A percentile compares a stretch with the other conserved stretches of the same genome.
Conservation (phyloP, 208 protist genomes). For the Leishmania martiniquensis region DNA sequence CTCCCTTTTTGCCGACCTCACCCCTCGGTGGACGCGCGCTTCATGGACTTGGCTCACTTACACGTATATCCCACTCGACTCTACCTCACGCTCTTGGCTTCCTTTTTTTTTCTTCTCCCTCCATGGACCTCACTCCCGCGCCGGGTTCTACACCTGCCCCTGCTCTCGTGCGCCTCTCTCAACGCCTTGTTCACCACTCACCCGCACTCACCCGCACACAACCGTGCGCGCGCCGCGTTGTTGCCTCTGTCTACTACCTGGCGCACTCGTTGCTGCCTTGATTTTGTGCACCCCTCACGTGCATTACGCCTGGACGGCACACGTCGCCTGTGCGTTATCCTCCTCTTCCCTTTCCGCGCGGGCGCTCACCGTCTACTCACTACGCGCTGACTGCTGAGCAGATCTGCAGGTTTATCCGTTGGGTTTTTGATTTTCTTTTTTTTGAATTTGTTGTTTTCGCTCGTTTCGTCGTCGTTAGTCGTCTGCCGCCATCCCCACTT, state of each 20-base stretch:
- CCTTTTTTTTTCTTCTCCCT: not conserved
- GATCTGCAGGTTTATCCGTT: slow-evolving; percentile 6
- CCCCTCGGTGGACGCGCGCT: not conserved
- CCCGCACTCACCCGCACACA: not conserved
- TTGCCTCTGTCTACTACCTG: not conserved
- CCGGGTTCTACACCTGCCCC: not conserved
- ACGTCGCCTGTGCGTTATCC: not conserved
- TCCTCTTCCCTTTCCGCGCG: no score
- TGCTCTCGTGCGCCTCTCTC: not conserved
- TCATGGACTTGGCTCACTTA: no score
- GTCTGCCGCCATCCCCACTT: not conserved
- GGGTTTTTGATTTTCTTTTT: slow-evolving; percentile 5
- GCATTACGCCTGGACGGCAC: not conserved
- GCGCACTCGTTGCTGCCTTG: not conserved
- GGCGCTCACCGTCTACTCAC: no score
- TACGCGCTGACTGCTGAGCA: not conserved
- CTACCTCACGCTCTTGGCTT: not conserved
- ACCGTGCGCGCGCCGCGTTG: not conserved
- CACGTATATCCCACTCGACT: not conserved
- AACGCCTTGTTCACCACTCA: not conserved
- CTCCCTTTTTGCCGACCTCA: not conserved
- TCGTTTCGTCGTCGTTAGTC: no score
- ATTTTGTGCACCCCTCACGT: not conserved
- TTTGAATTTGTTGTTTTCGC: slow-evolving; percentile 2
- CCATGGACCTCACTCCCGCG: no score